A percentile compares a stretch with the other conserved stretches of the same genome.
Conservation (phyloP, 495 filamentous ascomycete species). For the Lophium mytilinum region DNA sequence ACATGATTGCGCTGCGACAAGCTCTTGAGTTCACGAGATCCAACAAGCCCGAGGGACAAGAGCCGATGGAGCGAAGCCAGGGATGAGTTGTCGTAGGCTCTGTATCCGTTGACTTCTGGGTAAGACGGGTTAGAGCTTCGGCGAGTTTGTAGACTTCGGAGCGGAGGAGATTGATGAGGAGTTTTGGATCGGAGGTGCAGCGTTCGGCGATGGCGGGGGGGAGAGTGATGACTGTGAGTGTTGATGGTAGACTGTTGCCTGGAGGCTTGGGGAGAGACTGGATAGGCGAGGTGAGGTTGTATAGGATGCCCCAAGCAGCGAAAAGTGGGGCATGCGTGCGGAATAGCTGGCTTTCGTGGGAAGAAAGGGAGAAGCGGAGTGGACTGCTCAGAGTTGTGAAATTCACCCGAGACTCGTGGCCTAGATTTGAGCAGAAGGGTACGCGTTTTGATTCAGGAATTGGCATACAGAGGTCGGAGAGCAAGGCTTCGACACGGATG, state of each 20-base stretch:
- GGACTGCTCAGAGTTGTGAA: constrained; percentile 40
- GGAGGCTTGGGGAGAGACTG: constrained; percentile 1
- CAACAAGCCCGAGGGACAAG: constrained; percentile 68
- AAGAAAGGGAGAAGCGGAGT: constrained; percentile 53
- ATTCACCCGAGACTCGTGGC: constrained; percentile 18
- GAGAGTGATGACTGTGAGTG: constrained; percentile 48
- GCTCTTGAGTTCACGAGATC: constrained; percentile 86
- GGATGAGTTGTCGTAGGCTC: constrained; percentile 3
- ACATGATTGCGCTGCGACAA: constrained; percentile 92
- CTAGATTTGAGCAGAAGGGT: constrained; percentile 19
- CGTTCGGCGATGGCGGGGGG: constrained; percentile 67
- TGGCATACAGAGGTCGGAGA: constrained; percentile 43
- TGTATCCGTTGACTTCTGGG: not conserved
- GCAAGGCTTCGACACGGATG: constrained; percentile 65
- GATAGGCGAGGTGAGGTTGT: constrained; percentile 31
- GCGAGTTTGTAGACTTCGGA: constrained; percentile 55
- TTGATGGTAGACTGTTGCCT: constrained; percentile 7
- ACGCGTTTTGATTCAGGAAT: not conserved
- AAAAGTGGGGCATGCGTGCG: constrained; percentile 48
- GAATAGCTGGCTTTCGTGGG: constrained; percentile 51
- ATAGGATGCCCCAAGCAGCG: constrained; percentile 63
- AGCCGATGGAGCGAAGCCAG: constrained; percentile 54
- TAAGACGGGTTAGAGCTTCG: constrained; percentile 1
- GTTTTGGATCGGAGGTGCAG: constrained; percentile 59
- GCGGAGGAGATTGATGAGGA: constrained; percentile 63